Evolutionary conservation across 495 filamentous ascomycete genomes (phyloP).

Genomic region (Xylaria nigripes): DNA sequence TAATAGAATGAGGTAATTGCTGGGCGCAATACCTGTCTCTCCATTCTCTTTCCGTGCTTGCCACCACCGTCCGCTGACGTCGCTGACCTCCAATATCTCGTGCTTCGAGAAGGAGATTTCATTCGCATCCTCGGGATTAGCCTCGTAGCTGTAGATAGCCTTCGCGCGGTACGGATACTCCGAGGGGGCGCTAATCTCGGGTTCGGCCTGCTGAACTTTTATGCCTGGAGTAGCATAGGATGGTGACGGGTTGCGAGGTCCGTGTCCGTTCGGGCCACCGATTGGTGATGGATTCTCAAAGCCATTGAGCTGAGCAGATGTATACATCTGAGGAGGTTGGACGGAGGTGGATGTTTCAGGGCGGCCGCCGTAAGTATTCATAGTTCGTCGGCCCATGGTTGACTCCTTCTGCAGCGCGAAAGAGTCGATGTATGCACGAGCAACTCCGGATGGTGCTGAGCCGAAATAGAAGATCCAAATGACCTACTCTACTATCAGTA

Average conservation of each 20-base stretch:
- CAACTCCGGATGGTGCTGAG: conserved; percentile 77
- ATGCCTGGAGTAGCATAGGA: conserved; percentile 30
- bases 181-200: conserved; percentile 69
- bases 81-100: conserved; percentile 92
- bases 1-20: conserved; percentile 95
- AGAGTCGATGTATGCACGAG: conserved; percentile 88
- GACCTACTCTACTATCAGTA: conserved; percentile 47
- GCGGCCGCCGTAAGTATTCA: conserved; percentile 54
- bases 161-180: conserved; percentile 97
- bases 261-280: conserved; percentile 51
- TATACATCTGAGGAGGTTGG: conserved; percentile 90
- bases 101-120: conserved; percentile 97
- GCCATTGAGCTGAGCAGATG: conserved; percentile 84
- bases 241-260: conserved; percentile 33
- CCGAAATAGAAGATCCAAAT: conserved; percentile 99
- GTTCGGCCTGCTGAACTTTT: conserved; percentile 34
- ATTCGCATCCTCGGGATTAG: conserved; percentile 95
- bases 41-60: conserved; percentile 92
- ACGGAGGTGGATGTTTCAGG: conserved; percentile 75
- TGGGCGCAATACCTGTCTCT: conserved; percentile 94
- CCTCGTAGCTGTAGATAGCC: conserved; percentile 97
- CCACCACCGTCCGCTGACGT: conserved; percentile 98
- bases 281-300: conserved; percentile 95
- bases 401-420: conserved; percentile 89
- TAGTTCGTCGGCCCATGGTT: conserved; percentile 57